phyloP scores from a whole-genome alignment of 2,329 filamentous ascomycete species.

The Thielaviopsis ethacetica region DNA sequence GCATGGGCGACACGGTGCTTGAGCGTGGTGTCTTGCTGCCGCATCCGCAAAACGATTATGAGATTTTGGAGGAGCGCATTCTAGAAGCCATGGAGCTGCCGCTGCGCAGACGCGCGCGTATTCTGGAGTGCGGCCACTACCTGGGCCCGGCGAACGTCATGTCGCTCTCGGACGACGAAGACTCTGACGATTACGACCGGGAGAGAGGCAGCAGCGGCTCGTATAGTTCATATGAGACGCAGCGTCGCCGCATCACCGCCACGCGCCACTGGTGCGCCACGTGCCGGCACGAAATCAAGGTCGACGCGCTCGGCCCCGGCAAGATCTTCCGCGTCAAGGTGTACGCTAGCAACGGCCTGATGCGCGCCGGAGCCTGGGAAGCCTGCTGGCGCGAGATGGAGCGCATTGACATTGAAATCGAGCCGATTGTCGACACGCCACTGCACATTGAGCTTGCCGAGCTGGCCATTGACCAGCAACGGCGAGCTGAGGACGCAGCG shows the following conservation, averaged over 20 bases:
- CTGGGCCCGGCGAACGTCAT: conserved; percentile 41
- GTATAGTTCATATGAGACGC: conserved; percentile 13
- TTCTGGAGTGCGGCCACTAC: conserved; percentile 64
- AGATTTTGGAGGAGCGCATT: conserved; percentile 61
- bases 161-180: conserved; percentile 22
- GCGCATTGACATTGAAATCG: conserved; percentile 85
- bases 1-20: conserved; percentile 55
- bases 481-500: conserved; percentile 20
- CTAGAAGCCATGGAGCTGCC: conserved; percentile 60
- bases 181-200: conserved; percentile 25
- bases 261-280: conserved; percentile 37
- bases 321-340: conserved; percentile 67
- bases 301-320: conserved; percentile 33
- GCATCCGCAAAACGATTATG: conserved; percentile 67
- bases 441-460: conserved; percentile 44
- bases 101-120: conserved; percentile 43
- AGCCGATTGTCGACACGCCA: conserved; percentile 49
- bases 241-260: conserved; percentile 6
- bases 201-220: neutral
- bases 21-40: conserved; percentile 59
- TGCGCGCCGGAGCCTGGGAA: conserved; percentile 81
- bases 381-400: conserved; percentile 98
- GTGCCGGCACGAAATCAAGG: conserved; percentile 38
- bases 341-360: conserved; percentile 86
- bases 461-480: conserved; percentile 31